Conservation (phyloP, 192 early-diverging fungal genomes). For the Allomyces javanicus region DNA sequence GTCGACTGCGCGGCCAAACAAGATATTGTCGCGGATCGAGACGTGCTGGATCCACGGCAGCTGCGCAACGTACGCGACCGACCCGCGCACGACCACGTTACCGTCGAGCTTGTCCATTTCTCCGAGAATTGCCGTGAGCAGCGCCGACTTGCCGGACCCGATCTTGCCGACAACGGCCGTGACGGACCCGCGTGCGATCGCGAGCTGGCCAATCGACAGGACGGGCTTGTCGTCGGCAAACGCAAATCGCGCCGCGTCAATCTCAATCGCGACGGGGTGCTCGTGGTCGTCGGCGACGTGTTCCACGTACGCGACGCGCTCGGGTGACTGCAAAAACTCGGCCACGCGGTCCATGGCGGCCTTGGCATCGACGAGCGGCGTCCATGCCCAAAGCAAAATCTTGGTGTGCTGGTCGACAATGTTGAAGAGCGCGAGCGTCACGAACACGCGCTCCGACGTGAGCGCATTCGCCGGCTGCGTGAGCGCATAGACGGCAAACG, state of each 20-base stretch:
- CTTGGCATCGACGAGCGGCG: slow-evolving; percentile 15
- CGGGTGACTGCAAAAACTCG: slow-evolving; percentile 15
- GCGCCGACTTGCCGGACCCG: slow-evolving; percentile 11
- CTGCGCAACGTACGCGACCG: slow-evolving; percentile 37
- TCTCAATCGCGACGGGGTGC: not conserved
- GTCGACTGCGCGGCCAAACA: slow-evolving; percentile 38
- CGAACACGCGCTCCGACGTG: slow-evolving; percentile 24
- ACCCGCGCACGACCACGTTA: slow-evolving; percentile 7
- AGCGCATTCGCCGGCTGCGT: slow-evolving; percentile 35
- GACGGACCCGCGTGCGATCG: slow-evolving; percentile 11
- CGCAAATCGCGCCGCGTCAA: not conserved
- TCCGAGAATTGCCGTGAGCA: slow-evolving; percentile 11
- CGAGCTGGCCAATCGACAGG: not conserved
- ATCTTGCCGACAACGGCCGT: slow-evolving; percentile 14
- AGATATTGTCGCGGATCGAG: slow-evolving; percentile 41
- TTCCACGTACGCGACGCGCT: slow-evolving; percentile 16
- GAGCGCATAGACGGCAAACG: slow-evolving; percentile 25
- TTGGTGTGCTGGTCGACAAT: slow-evolving; percentile 21
- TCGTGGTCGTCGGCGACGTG: not conserved
- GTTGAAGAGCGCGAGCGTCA: slow-evolving; percentile 22
- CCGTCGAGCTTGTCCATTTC: slow-evolving; percentile 9
- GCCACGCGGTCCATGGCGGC: slow-evolving; percentile 17
- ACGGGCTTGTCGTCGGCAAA: not conserved
- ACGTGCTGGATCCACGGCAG: slow-evolving; percentile 49
- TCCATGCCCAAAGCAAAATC: slow-evolving; percentile 11